Evolutionary conservation across 1,284 basidiomycete species (phyloP).

Genomic region (Cerrena zonata): DNA sequence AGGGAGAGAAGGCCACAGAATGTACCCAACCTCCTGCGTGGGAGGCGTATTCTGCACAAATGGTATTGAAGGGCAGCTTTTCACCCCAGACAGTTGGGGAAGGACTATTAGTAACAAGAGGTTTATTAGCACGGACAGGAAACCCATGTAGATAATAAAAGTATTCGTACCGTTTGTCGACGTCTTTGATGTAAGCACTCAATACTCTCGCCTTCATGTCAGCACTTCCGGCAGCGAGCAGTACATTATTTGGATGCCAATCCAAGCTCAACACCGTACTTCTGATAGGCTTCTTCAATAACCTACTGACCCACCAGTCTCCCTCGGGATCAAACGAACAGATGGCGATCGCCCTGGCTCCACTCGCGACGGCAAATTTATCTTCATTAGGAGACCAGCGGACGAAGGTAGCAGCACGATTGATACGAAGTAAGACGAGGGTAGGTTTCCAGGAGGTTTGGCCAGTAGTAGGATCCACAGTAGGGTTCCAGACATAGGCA

Average conservation of each 20-base stretch:
- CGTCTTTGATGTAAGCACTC: constrained; percentile 89
- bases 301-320: constrained; percentile 99
- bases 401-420: constrained; percentile 91
- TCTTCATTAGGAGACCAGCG: constrained; percentile 96
- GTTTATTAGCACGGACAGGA: not conserved
- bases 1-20: constrained; percentile 90
- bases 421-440: constrained; percentile 91
- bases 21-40: constrained; percentile 97
- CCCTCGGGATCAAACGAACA: constrained; percentile 95
- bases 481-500: constrained; percentile 95
- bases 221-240: constrained; percentile 89
- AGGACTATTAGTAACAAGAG: constrained; percentile 50
- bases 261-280: constrained; percentile 87
- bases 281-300: constrained; percentile 85
- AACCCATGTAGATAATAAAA: not conserved
- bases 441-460: constrained; percentile 87
- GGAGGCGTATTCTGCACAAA: constrained; percentile 89
- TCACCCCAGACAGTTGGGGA: constrained; percentile 92
- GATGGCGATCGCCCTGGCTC: constrained; percentile 89
- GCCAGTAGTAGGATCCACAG: constrained; percentile 65
- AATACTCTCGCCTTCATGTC: constrained; percentile 98
- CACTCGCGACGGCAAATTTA: constrained; percentile 97
- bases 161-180: constrained; percentile 76
- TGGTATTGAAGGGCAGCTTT: constrained; percentile 93
- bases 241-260: constrained; percentile 93